phyloP scores from a whole-genome alignment of 1,284 basidiomycete species.

The Waitea zeae region DNA sequence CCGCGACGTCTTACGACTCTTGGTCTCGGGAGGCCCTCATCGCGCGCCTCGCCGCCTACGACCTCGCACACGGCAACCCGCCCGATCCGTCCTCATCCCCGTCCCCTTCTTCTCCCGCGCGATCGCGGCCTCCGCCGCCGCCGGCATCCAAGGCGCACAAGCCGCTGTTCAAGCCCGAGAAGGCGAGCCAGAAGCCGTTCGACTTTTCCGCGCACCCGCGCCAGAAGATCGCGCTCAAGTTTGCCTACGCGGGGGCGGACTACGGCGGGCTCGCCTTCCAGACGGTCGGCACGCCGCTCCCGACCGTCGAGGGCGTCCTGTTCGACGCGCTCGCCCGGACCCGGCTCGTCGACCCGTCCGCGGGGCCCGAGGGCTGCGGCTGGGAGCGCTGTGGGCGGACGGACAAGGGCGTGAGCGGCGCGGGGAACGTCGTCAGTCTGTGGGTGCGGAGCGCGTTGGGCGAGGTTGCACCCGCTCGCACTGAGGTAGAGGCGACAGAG shows the following conservation, averaged over 20 bases:
- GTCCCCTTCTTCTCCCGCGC: not conserved
- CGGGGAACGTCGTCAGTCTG: slow-evolving; percentile 86
- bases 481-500: not conserved
- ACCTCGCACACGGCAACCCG: slow-evolving; percentile 12
- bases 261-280: slow-evolving; percentile 88
- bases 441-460: slow-evolving; percentile 63
- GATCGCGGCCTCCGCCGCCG: not conserved
- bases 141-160: slow-evolving; percentile 2
- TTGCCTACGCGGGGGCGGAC: slow-evolving; percentile 84
- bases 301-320: slow-evolving; percentile 83
- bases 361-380: slow-evolving; percentile 71
- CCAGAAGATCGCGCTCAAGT: slow-evolving; percentile 84
- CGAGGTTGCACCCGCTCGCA: not conserved
- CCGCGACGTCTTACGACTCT: slow-evolving; percentile 34
- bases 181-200: slow-evolving; percentile 20
- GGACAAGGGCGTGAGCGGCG: slow-evolving; percentile 88
- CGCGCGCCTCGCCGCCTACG: slow-evolving; percentile 36
- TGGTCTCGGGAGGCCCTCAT: slow-evolving; percentile 59
- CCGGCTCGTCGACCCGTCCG: slow-evolving; percentile 54
- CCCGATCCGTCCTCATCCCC: not conserved
- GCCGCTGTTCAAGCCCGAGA: slow-evolving; percentile 2
- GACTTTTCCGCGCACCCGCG: slow-evolving; percentile 53
- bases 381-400: slow-evolving; percentile 91
- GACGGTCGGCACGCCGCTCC: slow-evolving; percentile 44
- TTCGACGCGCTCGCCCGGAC: slow-evolving; percentile 70